These are phyloP conservation scores for Nemania abortiva DNA, from an alignment of 2,329 filamentous ascomycete species.

Conservation along the genomic window DNA sequence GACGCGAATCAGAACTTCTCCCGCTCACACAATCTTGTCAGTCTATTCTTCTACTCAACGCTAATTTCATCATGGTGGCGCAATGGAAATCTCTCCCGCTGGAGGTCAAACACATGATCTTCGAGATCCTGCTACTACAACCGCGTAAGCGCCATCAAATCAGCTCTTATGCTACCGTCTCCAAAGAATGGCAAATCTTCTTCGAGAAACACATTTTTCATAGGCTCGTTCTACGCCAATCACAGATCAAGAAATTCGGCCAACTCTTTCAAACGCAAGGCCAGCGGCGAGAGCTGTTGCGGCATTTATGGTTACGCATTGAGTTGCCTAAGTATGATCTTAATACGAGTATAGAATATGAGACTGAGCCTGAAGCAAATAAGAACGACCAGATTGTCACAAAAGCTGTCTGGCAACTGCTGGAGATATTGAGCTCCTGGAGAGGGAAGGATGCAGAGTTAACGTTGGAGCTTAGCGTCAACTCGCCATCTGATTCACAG, in stretches of 20 bases:
- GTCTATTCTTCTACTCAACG: not conserved
- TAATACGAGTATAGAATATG: not conserved
- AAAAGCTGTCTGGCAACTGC: too few relatives aligned
- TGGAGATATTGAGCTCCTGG: too few relatives aligned
- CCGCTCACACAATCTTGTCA: too few relatives aligned
- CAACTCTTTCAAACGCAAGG: not conserved
- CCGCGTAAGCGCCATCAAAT: not conserved
- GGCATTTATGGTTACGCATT: not conserved
- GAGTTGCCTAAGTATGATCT: not conserved
- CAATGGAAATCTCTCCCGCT: constrained; percentile 3
- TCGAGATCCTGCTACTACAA: constrained; percentile 1
- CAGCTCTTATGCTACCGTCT: constrained; percentile 1
- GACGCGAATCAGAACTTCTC: too few relatives aligned
- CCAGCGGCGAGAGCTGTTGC: not conserved
- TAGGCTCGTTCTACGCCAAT: constrained; percentile 1
- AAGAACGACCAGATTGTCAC: too few relatives aligned
- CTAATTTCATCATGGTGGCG: constrained; percentile 1
- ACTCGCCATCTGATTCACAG: too few relatives aligned
- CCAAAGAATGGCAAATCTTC: constrained; percentile 10
- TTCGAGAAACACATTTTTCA: constrained; percentile 10
- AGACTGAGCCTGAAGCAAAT: too few relatives aligned
- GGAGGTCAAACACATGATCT: not conserved
- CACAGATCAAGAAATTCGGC: not conserved
- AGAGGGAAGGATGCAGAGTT: too few relatives aligned
- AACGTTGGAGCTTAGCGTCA: too few relatives aligned